These are phyloP conservation scores for Plasmodium cynomolgi DNA, from an alignment of 169 alveolate species.

Conservation along the genomic window DNA sequence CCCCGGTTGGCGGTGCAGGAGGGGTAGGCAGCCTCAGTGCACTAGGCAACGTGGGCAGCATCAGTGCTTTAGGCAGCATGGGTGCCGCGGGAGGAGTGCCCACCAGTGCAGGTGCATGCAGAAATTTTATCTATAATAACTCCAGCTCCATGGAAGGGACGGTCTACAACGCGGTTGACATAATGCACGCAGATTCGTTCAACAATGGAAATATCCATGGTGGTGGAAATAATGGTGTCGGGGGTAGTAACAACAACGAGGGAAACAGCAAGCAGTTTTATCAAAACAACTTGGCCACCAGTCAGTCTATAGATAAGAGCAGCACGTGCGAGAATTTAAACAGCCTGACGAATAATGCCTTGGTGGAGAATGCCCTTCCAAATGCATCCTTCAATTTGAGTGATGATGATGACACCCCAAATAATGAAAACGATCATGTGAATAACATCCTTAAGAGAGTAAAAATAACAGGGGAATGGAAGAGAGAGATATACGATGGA, in stretches of 20 bases:
- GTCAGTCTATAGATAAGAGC: not conserved
- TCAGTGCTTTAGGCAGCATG: not conserved
- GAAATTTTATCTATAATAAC: not conserved
- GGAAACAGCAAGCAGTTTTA: not conserved
- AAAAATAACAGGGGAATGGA: constrained; percentile 84
- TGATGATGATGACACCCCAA: not conserved
- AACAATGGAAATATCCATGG: not conserved
- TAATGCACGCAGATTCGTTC: not conserved
- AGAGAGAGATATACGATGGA: constrained; percentile 85
- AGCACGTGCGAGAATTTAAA: not conserved
- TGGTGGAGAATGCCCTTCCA: not conserved
- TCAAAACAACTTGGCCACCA: not conserved
- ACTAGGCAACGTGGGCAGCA: not conserved
- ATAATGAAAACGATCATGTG: not conserved
- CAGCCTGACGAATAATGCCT: not conserved
- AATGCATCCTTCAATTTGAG: not conserved
- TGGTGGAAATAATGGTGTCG: not conserved
- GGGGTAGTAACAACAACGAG: not conserved
- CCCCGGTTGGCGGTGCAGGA: not conserved
- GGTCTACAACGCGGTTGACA: not conserved
- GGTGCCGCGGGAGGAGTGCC: not conserved
- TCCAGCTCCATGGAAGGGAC: not conserved
- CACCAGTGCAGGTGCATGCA: not conserved
- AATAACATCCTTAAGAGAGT: constrained; percentile 5
- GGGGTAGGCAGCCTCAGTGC: not conserved